Percentiles rank a stretch among this genome's conserved stretches.
Evolutionary conservation across 2,329 filamentous ascomycete genomes (phyloP).

Genomic region (Aspergillus versicolor): DNA sequence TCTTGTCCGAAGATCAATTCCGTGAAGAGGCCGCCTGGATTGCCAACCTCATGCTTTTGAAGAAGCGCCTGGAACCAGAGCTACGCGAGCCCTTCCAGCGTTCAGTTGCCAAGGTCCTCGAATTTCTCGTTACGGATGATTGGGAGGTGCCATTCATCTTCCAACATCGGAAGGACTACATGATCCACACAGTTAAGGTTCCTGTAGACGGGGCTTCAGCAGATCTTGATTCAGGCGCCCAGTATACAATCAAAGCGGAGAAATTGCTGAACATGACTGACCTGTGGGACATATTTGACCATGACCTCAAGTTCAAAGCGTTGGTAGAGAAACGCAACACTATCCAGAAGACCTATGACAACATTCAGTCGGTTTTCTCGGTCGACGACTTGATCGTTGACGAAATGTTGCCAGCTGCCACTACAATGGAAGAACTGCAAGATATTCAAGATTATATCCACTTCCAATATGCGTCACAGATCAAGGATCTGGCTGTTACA

Average conservation of each 20-base stretch:
- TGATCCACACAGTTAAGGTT: constrained; percentile 82
- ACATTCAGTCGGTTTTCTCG: constrained; percentile 65
- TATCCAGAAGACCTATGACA: constrained; percentile 75
- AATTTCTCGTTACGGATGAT: constrained; percentile 92
- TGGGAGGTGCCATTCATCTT: constrained; percentile 97
- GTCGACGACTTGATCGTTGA: constrained; percentile 75
- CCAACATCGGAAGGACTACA: constrained; percentile 95
- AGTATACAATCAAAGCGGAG: constrained; percentile 74
- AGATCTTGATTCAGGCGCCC: constrained; percentile 65
- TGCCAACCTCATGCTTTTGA: constrained; percentile 81
- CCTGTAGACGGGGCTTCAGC: constrained; percentile 60
- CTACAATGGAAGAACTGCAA: constrained; percentile 91
- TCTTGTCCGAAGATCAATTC: constrained; percentile 79
- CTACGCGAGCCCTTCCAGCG: constrained; percentile 81
- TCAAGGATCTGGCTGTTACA: constrained; percentile 73
- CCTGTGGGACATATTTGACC: constrained; percentile 90
- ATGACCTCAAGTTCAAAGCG: constrained; percentile 92
- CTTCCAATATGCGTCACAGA: constrained; percentile 82
- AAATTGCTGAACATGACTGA: constrained; percentile 91
- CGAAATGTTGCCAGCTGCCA: constrained; percentile 75
- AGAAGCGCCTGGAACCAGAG: constrained; percentile 72
- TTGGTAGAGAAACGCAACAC: constrained; percentile 88
- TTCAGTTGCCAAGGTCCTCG: constrained; percentile 85
- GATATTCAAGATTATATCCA: constrained; percentile 96
- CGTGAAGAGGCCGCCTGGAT: constrained; percentile 92